phyloP scores from a whole-genome alignment of 225 moss, liverwort and hornwort species.

The Sphagnum contortum region DNA sequence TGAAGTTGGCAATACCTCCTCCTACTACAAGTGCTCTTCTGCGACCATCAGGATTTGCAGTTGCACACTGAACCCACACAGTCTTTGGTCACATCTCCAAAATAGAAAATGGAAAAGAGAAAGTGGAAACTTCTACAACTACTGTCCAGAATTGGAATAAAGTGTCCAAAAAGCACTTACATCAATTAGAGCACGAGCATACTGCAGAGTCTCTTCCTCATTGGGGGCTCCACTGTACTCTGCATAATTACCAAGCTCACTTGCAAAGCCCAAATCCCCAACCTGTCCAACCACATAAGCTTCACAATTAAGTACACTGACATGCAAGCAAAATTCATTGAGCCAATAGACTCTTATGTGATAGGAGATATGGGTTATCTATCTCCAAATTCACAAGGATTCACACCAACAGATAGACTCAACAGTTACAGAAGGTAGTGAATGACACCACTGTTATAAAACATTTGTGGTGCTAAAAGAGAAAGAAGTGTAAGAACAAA shows the following conservation, averaged over 20 bases:
- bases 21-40: conserved; percentile 76
- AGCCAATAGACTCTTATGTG: too few relatives aligned
- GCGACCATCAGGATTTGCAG: conserved; percentile 85
- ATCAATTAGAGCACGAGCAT: conserved; percentile 45
- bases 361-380: too few relatives aligned
- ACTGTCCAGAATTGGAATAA: background rate
- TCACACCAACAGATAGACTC: background rate
- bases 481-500: too few relatives aligned
- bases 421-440: background rate
- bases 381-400: too few relatives aligned
- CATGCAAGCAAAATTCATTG: too few relatives aligned
- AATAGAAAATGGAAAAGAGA: background rate
- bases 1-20: conserved; percentile 97
- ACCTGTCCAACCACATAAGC: conserved; percentile 26
- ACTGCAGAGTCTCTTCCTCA: conserved; percentile 63
- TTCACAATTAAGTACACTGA: too few relatives aligned
- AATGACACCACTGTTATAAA: too few relatives aligned
- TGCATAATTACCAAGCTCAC: conserved; percentile 65
- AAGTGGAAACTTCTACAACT: too few relatives aligned
- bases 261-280: conserved; percentile 59
- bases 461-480: too few relatives aligned
- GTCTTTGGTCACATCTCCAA: background rate
- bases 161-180: conserved; percentile 16
- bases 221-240: conserved; percentile 68
- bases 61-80: conserved; percentile 59